Percentiles rank a stretch among this genome's conserved stretches.
Evolutionary conservation across 495 filamentous ascomycete genomes (phyloP).

Genomic region (Lepraria neglecta): DNA sequence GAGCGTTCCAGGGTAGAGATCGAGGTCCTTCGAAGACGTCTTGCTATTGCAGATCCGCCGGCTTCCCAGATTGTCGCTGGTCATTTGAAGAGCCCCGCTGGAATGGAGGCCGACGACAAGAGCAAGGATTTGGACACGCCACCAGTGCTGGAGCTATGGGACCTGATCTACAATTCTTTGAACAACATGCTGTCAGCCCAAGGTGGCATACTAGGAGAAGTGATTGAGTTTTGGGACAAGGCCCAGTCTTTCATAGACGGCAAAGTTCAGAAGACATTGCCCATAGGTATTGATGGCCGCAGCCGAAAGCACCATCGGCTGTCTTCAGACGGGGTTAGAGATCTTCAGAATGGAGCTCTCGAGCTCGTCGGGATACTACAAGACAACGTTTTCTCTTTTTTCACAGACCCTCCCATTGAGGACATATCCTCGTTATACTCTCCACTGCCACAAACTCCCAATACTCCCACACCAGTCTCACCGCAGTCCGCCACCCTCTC

Average conservation of each 20-base stretch:
- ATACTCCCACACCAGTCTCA: slow-evolving; percentile 51
- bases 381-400: slow-evolving; percentile 69
- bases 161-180: slow-evolving; percentile 66
- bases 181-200: slow-evolving; percentile 60
- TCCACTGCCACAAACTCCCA: slow-evolving; percentile 66
- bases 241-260: slow-evolving; percentile 86
- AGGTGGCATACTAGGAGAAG: slow-evolving; percentile 77
- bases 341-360: slow-evolving; percentile 69
- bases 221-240: slow-evolving; percentile 89
- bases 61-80: slow-evolving; percentile 59
- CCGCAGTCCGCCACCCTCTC: slow-evolving; percentile 32
- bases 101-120: slow-evolving; percentile 51
- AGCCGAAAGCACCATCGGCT: slow-evolving; percentile 80
- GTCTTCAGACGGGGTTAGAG: slow-evolving; percentile 57
- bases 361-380: slow-evolving; percentile 78
- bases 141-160: slow-evolving; percentile 83
- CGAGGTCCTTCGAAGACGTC: slow-evolving; percentile 75
- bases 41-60: slow-evolving; percentile 66
- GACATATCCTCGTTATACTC: slow-evolving; percentile 82
- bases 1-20: slow-evolving; percentile 84
- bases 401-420: slow-evolving; percentile 83
- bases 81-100: slow-evolving; percentile 64
- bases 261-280: slow-evolving; percentile 71
- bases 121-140: slow-evolving; percentile 59
- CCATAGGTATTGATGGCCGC: slow-evolving; percentile 75